Evolutionary conservation across 805 yeast species (phyloP), one percentile per base, ranked within the genome.

Genomic region (Candida berthetii): DNA sequence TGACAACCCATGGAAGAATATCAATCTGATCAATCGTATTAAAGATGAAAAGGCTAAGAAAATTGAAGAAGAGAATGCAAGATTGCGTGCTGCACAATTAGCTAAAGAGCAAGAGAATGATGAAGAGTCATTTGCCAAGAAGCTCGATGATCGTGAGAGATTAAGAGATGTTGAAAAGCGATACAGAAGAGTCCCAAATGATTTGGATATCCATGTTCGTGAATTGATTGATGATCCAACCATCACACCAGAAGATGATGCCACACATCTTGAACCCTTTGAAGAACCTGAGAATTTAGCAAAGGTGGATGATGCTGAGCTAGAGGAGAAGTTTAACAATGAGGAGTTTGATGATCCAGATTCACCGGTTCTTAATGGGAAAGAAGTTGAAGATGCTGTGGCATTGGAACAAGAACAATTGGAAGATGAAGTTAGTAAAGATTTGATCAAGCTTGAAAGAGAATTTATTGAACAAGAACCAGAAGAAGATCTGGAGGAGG

Each of bases 1-100:
- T 31, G 42, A 43, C 28, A 44, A 45, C 13, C 40, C 48, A 3
- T 53, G 57, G 58, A 51, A 42, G 20, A 42, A 40, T n/a, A 25
- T 49, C 15, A 49, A 56, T n/a, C n/a, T 52, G 35, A 39, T 52
- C 33, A 37, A 45, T 33, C 49, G 46, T 38, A 53, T 56, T 37
- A 51, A 48, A 29, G 45, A 43, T 6, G 31, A 37, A 36, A 38
- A 41, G 36, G 13, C 41, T 5, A 35, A 39, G 22, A 41, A 44
- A 19, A 13, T 27, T 13, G 39, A 42, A 34, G 36, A 13, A 14
- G 16, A 13, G n/a, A 18, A 29, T 10, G 27, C 36, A 10, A 33
- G 27, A 16, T 20, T 1, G 16, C 31, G 31, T 31, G 35, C 42
- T 22, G 19, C 28, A 13, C 19, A 17, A 11, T 35, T 41, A 31